Base-by-base conservation (phyloP, 805 yeast species). In the Saturnispora dispora region DNA sequence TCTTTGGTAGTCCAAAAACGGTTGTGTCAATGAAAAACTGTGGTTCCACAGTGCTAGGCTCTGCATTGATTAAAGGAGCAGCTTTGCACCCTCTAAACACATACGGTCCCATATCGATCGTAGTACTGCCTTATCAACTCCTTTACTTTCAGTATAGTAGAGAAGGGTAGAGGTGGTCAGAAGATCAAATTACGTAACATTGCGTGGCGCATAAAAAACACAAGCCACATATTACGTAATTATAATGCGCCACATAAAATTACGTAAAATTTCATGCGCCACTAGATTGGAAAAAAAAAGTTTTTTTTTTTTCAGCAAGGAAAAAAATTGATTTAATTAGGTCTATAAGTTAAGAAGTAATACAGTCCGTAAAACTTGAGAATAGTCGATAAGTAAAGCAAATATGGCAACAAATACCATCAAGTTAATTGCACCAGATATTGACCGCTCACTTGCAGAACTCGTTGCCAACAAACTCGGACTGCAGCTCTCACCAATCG, bases 351-450 rank as follows among this genome's bases (percentile, higher is more conserved):
- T 35, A 37, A 7, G 25, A 20, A 9, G 17, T 10, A 37, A 20
- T 10, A 37, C 18, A 37, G 8, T 30, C 15, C 15, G 10, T 17
- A n/a, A 37, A 37, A 18, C 15, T 37, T 18, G n/a, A 35, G 17
- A 9, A 18, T 18, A 37, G 20, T 37, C 23, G 22, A 37, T 17
- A 18, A 18, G 22, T 6, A 37, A n/a, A 11, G 41, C 15, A 30
- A 9, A 35, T 46, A 84, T 85, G 90, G 82, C 89, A 15, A 79
- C 87, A 43, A 82, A 83, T 63, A 78, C 85, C 35, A 83, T 83
- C 66, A 83, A 82, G 60, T 69, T 83, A 48, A 68, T 83, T 49
- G 85, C 88, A 37, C 78, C 83, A 51, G 86, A 83, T 60, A 78
- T 80, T 49, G 86, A 83, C 65, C 71, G 83, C 52, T 83, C 81